Evolutionary conservation across 768 basidiomycete genomes (phyloP), one percentile per base, ranked within the genome.

Genomic region (Dioszegia hungarica): DNA sequence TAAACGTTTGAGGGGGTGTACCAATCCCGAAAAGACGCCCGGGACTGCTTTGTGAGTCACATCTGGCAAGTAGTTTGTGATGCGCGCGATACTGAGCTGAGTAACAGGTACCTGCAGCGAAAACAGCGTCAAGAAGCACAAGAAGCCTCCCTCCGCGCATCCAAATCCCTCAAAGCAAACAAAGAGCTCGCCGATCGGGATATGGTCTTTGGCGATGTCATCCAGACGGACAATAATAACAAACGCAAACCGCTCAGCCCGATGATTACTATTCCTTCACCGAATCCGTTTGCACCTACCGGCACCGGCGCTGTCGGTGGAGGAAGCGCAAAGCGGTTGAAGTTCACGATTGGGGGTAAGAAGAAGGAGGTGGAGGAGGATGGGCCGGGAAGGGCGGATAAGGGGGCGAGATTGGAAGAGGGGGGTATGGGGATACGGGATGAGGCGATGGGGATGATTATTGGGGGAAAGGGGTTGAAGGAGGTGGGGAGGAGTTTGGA

Each of bases 21-120:
- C 91, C 73, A 98, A 99, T 68, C 95, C 95, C 4, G 92, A 94
- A 76, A 95, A 93, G 75, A 86, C 94, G 5, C 84, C 85, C 12
- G 92, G 91, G n/a, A 94, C 85, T 60, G 75, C 75, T 17, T 56
- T 55, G 48, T 49, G 22, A 34, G 46, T 47, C 34, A 17, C 17
- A 9, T 9, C 34, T 9, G 17, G 9, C 17, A 17, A 9, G 34
- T 36, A 2, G 20, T 37, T 37, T 20, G 9, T 22, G 22, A 50
- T 36, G 24, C 20, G 10, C 31, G 4, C 34, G n/a, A 36, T 15
- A 11, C 19, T 3, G 15, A 17, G 37, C 50, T 52, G 20, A 52
- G 36, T 10, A 24, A 2, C 54, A 79, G 78, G 27, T 78, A 70
- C 57, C 71, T 72, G 38, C 76, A 78, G 58, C 71, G 73, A 5